These are phyloP conservation scores for Cryptococcus maquisensis DNA, from an alignment of 1,284 basidiomycete genomes.

Conservation along the genomic window DNA sequence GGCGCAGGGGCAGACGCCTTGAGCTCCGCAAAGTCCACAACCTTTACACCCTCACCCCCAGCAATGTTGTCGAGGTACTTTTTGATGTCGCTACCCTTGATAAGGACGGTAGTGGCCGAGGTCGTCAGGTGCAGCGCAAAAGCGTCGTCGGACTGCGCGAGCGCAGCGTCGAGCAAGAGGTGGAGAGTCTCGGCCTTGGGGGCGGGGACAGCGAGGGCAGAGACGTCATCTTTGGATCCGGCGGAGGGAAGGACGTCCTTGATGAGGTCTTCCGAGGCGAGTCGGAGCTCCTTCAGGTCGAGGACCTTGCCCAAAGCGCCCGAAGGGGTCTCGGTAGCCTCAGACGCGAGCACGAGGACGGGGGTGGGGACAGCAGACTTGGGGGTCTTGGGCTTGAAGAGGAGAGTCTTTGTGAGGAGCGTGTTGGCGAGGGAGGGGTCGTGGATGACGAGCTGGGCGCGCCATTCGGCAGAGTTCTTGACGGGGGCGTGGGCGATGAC, in stretches of 20 bases:
- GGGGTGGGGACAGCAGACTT: conserved; percentile 80
- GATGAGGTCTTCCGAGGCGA: conserved; percentile 84
- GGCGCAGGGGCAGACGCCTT: conserved; percentile 48
- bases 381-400: conserved; percentile 60
- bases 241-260: conserved; percentile 67
- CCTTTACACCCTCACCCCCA: conserved; percentile 30
- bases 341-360: conserved; percentile 78
- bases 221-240: conserved; percentile 82
- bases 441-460: conserved; percentile 37
- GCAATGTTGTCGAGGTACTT: conserved; percentile 64
- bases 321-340: conserved; percentile 72
- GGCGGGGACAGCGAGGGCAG: conserved; percentile 66
- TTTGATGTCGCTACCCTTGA: conserved; percentile 69
- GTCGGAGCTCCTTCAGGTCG: conserved; percentile 79
- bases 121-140: conserved; percentile 74
- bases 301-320: conserved; percentile 73
- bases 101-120: conserved; percentile 65
- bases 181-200: conserved; percentile 70
- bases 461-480: conserved; percentile 43
- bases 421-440: conserved; percentile 1
- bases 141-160: conserved; percentile 56
- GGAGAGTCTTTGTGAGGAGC: conserved; percentile 29
- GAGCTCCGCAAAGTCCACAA: conserved; percentile 68
- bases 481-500: conserved; percentile 44
- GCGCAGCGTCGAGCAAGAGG: conserved; percentile 71